A percentile compares a stretch with the other conserved stretches of the same genome.
These are phyloP conservation scores for Ophiosphaerella narmari DNA, from an alignment of 2,329 filamentous ascomycete species.

Conservation along the genomic window DNA sequence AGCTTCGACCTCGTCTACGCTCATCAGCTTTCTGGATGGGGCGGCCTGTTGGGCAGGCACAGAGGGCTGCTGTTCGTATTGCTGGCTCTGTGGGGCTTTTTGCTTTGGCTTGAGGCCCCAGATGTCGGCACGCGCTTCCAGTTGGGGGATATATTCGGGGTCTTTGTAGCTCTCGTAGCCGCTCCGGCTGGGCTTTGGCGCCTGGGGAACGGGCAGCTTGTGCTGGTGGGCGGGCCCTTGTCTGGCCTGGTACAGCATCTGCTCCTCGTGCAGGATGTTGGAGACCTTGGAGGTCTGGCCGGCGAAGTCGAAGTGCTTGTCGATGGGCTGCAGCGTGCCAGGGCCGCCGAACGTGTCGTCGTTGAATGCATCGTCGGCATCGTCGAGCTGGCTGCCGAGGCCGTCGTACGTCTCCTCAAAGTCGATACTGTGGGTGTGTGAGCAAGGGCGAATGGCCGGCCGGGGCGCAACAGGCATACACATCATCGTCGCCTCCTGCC, in stretches of 20 bases:
- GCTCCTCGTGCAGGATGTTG: conserved; percentile 86
- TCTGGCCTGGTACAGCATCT: conserved; percentile 79
- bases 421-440: conserved; percentile 66
- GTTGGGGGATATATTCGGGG: conserved; percentile 80
- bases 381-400: conserved; percentile 85
- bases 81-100: conserved; percentile 43
- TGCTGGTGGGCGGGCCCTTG: conserved; percentile 56
- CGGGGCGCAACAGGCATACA: conserved; percentile 52
- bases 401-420: conserved; percentile 99
- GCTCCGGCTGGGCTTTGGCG: conserved; percentile 68
- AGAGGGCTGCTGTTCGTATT: conserved; percentile 21
- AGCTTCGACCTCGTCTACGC: conserved; percentile 94
- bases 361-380: conserved; percentile 92
- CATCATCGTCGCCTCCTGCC: conserved; percentile 62
- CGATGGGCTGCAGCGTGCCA: conserved; percentile 61
- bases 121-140: conserved; percentile 89
- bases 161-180: conserved; percentile 93
- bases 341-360: conserved; percentile 82
- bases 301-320: conserved; percentile 97
- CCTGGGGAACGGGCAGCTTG: conserved; percentile 50
- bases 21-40: conserved; percentile 78
- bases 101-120: conserved; percentile 79
- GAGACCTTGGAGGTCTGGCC: conserved; percentile 88
- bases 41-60: conserved; percentile 23
- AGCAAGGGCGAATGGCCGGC: conserved; percentile 45